Evolutionary conservation across 1,284 basidiomycete genomes (phyloP).

Genomic region (Sutorius eximius): DNA sequence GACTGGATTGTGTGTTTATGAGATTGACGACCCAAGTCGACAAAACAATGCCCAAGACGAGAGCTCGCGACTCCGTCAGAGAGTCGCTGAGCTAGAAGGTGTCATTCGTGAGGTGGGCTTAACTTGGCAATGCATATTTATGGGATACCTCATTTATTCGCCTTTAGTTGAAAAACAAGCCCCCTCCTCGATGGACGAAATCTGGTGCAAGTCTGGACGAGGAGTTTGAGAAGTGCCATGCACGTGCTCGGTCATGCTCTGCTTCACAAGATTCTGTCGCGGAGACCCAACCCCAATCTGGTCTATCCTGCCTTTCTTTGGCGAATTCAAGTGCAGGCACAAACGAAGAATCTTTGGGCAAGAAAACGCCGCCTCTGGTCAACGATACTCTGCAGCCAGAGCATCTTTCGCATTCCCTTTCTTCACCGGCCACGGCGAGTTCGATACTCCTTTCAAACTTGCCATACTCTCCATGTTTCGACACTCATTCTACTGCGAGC

Average conservation of each 20-base stretch:
- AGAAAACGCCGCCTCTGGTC: conserved; percentile 1
- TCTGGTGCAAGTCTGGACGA: conserved; percentile 28
- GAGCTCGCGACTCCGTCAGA: conserved; percentile 62
- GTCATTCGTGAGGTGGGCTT: conserved; percentile 71
- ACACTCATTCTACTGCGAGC: conserved; percentile 37
- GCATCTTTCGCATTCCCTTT: conserved; percentile 12
- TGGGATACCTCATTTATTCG: conserved; percentile 4
- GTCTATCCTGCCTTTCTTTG: background rate
- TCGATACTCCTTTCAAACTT: conserved; percentile 7
- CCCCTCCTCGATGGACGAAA: conserved; percentile 64
- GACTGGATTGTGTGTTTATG: conserved; percentile 83
- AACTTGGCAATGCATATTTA: background rate
- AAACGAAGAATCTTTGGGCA: conserved; percentile 4
- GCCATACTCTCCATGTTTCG: conserved; percentile 32
- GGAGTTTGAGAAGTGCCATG: conserved; percentile 29
- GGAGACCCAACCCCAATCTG: conserved; percentile 6
- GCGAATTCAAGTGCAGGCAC: conserved; percentile 1
- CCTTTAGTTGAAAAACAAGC: conserved; percentile 64
- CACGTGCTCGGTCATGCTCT: conserved; percentile 20
- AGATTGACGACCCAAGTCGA: conserved; percentile 75
- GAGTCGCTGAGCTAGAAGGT: conserved; percentile 80
- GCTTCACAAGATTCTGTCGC: conserved; percentile 12
- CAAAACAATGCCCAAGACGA: conserved; percentile 57
- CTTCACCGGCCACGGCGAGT: conserved; percentile 5
- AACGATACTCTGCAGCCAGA: conserved; percentile 10